These are phyloP conservation scores for Citrus hindsii DNA, from an alignment of 345 rosid species.

Conservation along the genomic window DNA sequence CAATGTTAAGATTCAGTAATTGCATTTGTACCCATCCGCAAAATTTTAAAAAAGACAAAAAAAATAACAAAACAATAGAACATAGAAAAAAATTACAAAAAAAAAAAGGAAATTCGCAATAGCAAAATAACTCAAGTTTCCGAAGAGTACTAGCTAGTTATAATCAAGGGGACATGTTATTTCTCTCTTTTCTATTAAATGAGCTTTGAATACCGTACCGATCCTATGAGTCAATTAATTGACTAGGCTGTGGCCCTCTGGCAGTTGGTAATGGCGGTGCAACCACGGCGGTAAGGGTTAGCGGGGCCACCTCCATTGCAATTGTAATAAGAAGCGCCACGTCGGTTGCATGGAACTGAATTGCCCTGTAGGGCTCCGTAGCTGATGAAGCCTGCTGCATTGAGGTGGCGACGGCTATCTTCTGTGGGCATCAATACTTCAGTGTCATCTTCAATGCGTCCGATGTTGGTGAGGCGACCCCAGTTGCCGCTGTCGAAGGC, in stretches of 20 bases:
- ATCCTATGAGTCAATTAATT: background rate
- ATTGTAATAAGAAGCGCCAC: conserved; percentile 24
- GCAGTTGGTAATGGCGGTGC: conserved; percentile 25
- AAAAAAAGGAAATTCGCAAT: too few relatives aligned
- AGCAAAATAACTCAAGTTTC: too few relatives aligned
- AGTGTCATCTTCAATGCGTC: conserved; percentile 12
- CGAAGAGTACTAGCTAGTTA: too few relatives aligned
- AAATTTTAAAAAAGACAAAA: too few relatives aligned
- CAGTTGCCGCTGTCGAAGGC: background rate
- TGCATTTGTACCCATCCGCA: too few relatives aligned
- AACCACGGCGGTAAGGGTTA: conserved; percentile 33
- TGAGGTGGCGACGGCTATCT: conserved; percentile 26
- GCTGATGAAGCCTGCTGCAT: conserved; percentile 14
- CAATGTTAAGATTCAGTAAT: too few relatives aligned
- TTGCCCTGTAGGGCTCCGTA: conserved; percentile 8
- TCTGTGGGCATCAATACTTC: conserved; percentile 42
- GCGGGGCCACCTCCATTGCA: background rate
- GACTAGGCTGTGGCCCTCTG: conserved; percentile 2
- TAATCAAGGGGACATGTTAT: too few relatives aligned
- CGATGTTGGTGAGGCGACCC: conserved; percentile 7
- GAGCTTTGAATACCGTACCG: too few relatives aligned
- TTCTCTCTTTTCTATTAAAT: too few relatives aligned
- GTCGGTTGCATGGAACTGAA: conserved; percentile 18
- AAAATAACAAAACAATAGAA: too few relatives aligned
- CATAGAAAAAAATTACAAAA: too few relatives aligned